phyloP scores from a whole-genome alignment of 2,329 filamentous ascomycete genomes.

The Neonectria magnoliae region DNA sequence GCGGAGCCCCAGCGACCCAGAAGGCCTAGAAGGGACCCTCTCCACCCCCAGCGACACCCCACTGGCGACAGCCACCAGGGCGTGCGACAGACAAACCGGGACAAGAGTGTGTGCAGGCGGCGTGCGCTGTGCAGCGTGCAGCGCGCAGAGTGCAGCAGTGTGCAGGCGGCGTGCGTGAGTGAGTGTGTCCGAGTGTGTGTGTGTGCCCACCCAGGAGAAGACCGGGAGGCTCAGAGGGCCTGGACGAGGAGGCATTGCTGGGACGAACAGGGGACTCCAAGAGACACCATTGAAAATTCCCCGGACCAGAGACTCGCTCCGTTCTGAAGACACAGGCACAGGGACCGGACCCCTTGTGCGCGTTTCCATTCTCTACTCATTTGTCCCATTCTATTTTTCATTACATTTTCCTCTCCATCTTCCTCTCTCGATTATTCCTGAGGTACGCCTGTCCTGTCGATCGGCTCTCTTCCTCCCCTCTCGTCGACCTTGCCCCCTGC shows the following conservation, averaged over 20 bases:
- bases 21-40: constrained; percentile 32
- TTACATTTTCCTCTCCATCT: neutral
- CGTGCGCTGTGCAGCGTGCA: neutral
- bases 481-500: neutral
- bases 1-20: constrained; percentile 31
- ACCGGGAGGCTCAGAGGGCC: constrained; percentile 43
- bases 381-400: neutral
- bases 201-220: constrained; percentile 38
- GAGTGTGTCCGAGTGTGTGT: no score
- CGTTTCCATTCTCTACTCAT: neutral
- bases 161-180: no score
- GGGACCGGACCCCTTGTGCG: constrained; percentile 6
- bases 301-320: constrained; percentile 16
- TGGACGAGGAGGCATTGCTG: constrained; percentile 38
- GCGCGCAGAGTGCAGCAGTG: constrained; percentile 30
- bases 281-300: constrained; percentile 22
- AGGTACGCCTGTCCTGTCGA: neutral
- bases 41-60: constrained; percentile 31
- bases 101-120: constrained; percentile 21
- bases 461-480: neutral
- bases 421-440: neutral
- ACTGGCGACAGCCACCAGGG: constrained; percentile 24
- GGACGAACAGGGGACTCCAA: constrained; percentile 24
- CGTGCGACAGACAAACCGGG: constrained; percentile 14
- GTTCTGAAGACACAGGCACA: constrained; percentile 4